Evolutionary conservation across 306 rosid species (phyloP).

Genomic region (Cicer yamashitae): DNA sequence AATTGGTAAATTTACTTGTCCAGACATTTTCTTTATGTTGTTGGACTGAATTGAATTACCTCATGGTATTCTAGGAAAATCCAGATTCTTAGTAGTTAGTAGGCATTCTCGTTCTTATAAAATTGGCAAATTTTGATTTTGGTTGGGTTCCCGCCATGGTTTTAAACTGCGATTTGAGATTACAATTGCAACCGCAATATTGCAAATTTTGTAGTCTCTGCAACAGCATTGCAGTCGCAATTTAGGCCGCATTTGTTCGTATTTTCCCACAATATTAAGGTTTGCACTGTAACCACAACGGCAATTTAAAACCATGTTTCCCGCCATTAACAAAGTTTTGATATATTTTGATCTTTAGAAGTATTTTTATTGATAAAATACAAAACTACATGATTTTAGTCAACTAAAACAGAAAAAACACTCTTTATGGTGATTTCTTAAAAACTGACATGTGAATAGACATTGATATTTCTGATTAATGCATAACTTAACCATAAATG

Average conservation of each 20-base stretch:
- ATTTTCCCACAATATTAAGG: too few species aligned
- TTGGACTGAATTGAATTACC: constrained; percentile 23
- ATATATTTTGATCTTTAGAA: neutral
- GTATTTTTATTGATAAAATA: too few species aligned
- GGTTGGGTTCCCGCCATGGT: neutral
- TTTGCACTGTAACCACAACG: too few species aligned
- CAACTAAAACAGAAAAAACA: neutral
- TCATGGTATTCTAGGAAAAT: neutral
- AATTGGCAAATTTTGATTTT: neutral
- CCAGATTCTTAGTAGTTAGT: neutral
- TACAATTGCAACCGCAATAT: too few species aligned
- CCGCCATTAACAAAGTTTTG: neutral
- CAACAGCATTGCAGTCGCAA: too few species aligned
- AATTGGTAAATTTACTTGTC: constrained; percentile 61
- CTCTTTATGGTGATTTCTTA: too few species aligned
- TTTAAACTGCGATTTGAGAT: too few species aligned
- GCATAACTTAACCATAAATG: constrained; percentile 1
- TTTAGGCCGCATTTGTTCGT: too few species aligned
- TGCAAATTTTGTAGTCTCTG: too few species aligned
- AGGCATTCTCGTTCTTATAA: neutral
- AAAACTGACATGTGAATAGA: neutral
- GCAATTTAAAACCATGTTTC: too few species aligned
- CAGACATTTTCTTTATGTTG: constrained; percentile 2
- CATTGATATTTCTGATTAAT: neutral
- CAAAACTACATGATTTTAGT: neutral